These are phyloP conservation scores for Galerina sulciceps DNA, from an alignment of 768 basidiomycete genomes.

Conservation along the genomic window DNA sequence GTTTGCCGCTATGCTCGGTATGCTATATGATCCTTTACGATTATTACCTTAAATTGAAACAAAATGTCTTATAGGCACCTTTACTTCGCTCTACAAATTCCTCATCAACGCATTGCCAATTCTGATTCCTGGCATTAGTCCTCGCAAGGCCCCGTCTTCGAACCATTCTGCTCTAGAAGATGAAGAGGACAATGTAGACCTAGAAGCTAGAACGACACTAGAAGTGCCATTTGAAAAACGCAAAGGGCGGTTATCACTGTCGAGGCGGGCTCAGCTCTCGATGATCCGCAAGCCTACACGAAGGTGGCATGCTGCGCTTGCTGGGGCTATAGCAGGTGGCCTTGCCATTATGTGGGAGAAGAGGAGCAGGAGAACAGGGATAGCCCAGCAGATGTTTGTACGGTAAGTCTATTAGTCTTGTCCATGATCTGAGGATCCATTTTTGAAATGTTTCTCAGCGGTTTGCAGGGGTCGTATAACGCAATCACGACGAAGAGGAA, in stretches of 20 bases:
- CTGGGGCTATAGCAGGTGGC: conserved; percentile 77
- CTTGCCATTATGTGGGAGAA: conserved; percentile 82
- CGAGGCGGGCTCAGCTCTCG: conserved; percentile 63
- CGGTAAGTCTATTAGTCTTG: conserved; percentile 50
- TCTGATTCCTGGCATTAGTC: conserved; percentile 55
- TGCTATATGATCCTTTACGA: conserved; percentile 7
- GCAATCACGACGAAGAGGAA: conserved; percentile 69
- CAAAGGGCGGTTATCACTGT: conserved; percentile 60
- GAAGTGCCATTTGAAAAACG: conserved; percentile 37
- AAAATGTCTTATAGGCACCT: conserved; percentile 53
- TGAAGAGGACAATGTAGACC: conserved; percentile 29
- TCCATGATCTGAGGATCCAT: background rate
- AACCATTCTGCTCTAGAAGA: conserved; percentile 32
- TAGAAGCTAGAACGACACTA: conserved; percentile 29
- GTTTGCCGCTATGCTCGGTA: conserved; percentile 89
- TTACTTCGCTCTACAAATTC: conserved; percentile 79
- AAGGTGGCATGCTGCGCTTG: conserved; percentile 80
- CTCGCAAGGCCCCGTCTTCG: conserved; percentile 16
- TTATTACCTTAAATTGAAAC: background rate
- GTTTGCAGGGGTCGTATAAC: conserved; percentile 90
- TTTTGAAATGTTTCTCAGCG: conserved; percentile 45
- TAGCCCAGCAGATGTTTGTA: conserved; percentile 90
- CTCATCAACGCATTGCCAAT: conserved; percentile 80
- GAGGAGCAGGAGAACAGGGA: conserved; percentile 59
- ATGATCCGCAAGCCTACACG: conserved; percentile 70